phyloP scores from a whole-genome alignment of 1,139 yeast species.

The Yamadazyma diddensiae region DNA sequence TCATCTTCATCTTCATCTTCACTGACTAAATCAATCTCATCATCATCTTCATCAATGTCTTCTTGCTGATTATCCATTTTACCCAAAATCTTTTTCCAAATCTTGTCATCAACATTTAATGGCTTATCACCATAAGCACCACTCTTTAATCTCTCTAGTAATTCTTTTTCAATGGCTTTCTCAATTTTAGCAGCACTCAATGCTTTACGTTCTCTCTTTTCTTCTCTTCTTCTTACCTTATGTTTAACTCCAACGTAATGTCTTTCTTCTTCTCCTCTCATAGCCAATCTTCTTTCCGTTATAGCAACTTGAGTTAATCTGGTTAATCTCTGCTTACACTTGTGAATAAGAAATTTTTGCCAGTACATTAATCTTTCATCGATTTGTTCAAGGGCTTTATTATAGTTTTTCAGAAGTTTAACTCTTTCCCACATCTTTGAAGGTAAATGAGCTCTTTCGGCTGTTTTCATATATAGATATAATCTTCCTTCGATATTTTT shows the following conservation, averaged over 20 bases:
- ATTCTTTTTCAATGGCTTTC: constrained; percentile 92
- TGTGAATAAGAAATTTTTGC: constrained; percentile 88
- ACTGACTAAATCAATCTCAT: constrained; percentile 58
- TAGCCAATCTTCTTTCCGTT: constrained; percentile 90
- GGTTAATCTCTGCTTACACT: constrained; percentile 93
- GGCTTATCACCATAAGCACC: constrained; percentile 99
- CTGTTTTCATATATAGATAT: constrained; percentile 93
- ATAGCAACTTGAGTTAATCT: constrained; percentile 93
- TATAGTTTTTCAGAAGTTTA: constrained; percentile 81
- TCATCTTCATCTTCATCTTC: constrained; percentile 71
- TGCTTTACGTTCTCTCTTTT: constrained; percentile 93
- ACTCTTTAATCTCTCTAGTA: constrained; percentile 88
- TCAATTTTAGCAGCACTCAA: constrained; percentile 95
- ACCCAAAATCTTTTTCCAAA: constrained; percentile 92
- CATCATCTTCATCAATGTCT: constrained; percentile 62
- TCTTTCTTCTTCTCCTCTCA: constrained; percentile 89
- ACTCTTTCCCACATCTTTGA: constrained; percentile 92
- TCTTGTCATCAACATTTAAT: constrained; percentile 88
- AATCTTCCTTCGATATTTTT: constrained; percentile 84
- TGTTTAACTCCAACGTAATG: constrained; percentile 89
- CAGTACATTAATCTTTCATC: constrained; percentile 86
- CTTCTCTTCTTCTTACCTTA: constrained; percentile 91
- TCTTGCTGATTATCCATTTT: constrained; percentile 58
- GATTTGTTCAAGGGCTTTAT: constrained; percentile 81
- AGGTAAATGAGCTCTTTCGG: constrained; percentile 95